Evolutionary conservation across 78 protist species (phyloP), one percentile per base, ranked within the genome.

Genomic region (Salpingoeca rosetta): DNA sequence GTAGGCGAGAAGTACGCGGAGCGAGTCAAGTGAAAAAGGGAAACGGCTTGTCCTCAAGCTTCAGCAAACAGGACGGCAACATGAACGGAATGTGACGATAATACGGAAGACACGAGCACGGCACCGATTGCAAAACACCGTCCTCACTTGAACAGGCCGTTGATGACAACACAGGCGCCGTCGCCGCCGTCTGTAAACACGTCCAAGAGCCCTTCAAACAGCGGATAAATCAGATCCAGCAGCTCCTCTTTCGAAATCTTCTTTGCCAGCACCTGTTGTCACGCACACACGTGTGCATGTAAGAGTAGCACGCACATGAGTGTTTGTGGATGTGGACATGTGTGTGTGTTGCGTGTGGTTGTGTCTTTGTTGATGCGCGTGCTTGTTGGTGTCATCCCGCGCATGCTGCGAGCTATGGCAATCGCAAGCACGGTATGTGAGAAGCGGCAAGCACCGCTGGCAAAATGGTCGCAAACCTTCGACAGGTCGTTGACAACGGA

Each of bases 81-180:
- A 73, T 2, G 28, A 27, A 73, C 24, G 25, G 28, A 27, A 10
- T 3, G 24, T 73, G 76, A 31, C 37, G 10, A 2, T 3, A 73
- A 3, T 10, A 73, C 76, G 76, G 28, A 26, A 26, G 25, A 27
- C 76, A 73, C 11, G 37, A 3, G 65, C 28, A 77, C 81, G 40
- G 7, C 81, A 77, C 28, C 17, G 40, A 7, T 17, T 24, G 17
- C 36, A 24, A 24, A 7, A 38, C 28, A 7, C 28, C 84, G 26
- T 27, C 93, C 41, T 35, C n/a, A 57, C 41, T 84, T 83, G 28
- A 91, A 81, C n/a, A 91, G 17, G 56, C 93, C 93, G 73, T 86
- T 88, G 31, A 91, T 76, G 37, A 91, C 88, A 42, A 91, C 89
- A 56, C 93, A 91, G 40, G 93, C 38, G 74, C 93, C 93, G 81